Evolutionary conservation across 495 filamentous ascomycete genomes (phyloP), one percentile per base, ranked within the genome.

Genomic region (Penicillium cataractarum): DNA sequence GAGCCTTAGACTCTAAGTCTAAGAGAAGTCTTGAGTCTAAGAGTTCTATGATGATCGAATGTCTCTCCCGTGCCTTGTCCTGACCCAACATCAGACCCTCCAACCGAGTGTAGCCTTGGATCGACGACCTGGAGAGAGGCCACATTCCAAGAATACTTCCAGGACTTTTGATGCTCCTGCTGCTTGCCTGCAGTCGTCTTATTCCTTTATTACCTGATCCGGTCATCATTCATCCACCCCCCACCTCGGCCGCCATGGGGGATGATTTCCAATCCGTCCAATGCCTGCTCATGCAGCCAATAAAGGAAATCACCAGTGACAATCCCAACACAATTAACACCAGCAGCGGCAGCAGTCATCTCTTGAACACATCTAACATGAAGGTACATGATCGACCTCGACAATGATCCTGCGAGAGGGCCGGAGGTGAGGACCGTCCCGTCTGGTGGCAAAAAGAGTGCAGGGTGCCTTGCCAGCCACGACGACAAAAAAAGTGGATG

Each of bases 181-280:
- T n/a, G n/a, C n/a, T n/a, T n/a, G 42, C 42, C 42, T 24, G 42
- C 42, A 46, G 42, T 46, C 42, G 42, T 22, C 21, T 9, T 46
- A 22, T 22, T 54, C 29, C 3, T 31, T 7, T 7, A 31, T 54
- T 54, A 22, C 51, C 51, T 12, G 51, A 54, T 54, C 51, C 31
- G 12, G 22, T 12, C 40, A 57, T n/a, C n/a, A n/a, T n/a, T n/a
- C n/a, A n/a, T n/a, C n/a, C n/a, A n/a, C 6, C 42, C 57, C 57
- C 26, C 49, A 35, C 60, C 24, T 19, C n/a, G 19, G 40, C 48
- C 6, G 21, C 15, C 22, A 27, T 39, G 56, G 40, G 40, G 51
- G 31, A 33, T 54, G 31, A n/a, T n/a, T n/a, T 54, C 51, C 51
- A 54, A 32, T 54, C 51, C 51, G 31, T 21, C 51, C 51, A 54